These are phyloP conservation scores for Apostasia shenzhenica DNA, from an alignment of 106 monocot species.

Conservation along the genomic window DNA sequence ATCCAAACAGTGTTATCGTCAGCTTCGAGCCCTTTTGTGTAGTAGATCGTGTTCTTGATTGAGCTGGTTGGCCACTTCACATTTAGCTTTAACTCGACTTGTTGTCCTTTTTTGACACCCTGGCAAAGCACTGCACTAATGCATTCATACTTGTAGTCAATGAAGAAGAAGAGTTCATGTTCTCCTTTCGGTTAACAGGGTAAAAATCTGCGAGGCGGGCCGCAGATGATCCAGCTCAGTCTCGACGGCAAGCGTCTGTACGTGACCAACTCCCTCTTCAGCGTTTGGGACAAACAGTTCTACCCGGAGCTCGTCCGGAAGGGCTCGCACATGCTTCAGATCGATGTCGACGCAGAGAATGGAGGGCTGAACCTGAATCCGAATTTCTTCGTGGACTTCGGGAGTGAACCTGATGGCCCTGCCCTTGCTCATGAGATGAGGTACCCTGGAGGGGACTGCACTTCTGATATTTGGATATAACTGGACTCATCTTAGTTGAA, in stretches of 20 bases:
- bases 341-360: constrained; percentile 67
- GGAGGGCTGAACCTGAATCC: constrained; percentile 76
- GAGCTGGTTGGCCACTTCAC: too few species aligned
- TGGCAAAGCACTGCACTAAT: too few species aligned
- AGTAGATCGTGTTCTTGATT: too few species aligned
- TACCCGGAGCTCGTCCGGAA: constrained; percentile 73
- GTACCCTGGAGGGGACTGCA: constrained; percentile 98
- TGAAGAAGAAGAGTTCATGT: not conserved
- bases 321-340: constrained; percentile 87
- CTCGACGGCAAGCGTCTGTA: constrained; percentile 90
- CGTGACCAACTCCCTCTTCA: constrained; percentile 96
- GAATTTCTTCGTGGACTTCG: constrained; percentile 89
- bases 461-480: constrained; percentile 96
- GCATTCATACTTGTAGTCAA: too few species aligned
- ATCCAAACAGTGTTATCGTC: too few species aligned
- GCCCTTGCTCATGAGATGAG: constrained; percentile 98
- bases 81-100: too few species aligned
- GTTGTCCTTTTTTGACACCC: too few species aligned
- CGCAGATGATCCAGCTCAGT: constrained; percentile 97
- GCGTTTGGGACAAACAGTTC: constrained; percentile 85
- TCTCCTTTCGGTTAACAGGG: constrained; percentile 30
- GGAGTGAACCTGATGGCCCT: constrained; percentile 76
- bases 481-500: not conserved
- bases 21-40: too few species aligned
- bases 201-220: constrained; percentile 73